Evolutionary conservation across 2,329 filamentous ascomycete species (phyloP).

Genomic region (Trichoderma breve): DNA sequence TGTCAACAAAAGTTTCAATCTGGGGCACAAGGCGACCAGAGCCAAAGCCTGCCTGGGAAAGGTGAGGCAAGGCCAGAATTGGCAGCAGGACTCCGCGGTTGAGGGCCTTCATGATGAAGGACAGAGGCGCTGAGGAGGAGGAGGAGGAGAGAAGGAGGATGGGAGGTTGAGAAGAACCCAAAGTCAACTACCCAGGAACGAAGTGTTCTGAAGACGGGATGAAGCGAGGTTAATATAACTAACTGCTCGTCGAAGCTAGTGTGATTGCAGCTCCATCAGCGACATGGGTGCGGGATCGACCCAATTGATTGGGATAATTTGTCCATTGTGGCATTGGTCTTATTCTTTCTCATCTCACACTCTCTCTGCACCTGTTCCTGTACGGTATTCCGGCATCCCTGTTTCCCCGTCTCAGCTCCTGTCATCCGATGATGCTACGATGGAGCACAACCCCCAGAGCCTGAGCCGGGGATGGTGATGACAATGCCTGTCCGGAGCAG

Average conservation of each 20-base stretch:
- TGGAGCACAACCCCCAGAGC: neutral
- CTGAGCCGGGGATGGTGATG: neutral
- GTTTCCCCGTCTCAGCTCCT: neutral
- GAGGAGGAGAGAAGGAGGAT: neutral
- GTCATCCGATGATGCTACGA: neutral
- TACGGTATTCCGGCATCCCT: neutral
- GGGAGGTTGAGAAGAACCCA: neutral
- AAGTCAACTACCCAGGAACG: neutral
- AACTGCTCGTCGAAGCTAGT: neutral
- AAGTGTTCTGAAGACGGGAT: neutral
- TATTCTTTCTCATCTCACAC: neutral
- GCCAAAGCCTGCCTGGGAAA: neutral
- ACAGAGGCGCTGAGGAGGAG: neutral
- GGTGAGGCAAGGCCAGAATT: neutral
- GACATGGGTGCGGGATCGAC: neutral
- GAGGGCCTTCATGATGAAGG: neutral
- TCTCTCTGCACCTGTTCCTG: neutral
- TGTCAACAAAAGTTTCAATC: neutral
- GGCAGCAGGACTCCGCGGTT: neutral
- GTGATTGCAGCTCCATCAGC: neutral
- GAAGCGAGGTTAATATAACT: neutral
- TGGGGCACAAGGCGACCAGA: neutral
- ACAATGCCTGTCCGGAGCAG: neutral
- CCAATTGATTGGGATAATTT: neutral
- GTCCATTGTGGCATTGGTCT: neutral